phyloP scores from a whole-genome alignment of 169 alveolate genomes.

The Plasmodium billcollinsi region DNA sequence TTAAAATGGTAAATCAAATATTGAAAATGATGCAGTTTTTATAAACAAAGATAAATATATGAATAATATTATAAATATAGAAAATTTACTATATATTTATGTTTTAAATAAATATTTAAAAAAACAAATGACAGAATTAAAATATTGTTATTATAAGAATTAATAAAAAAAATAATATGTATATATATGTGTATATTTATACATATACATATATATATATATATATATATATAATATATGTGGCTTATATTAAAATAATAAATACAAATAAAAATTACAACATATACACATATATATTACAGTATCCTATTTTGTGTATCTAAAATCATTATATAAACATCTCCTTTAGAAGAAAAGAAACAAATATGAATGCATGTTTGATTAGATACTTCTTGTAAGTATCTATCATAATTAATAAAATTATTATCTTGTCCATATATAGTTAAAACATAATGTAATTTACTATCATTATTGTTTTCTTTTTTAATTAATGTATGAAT shows the following conservation, averaged over 20 bases:
- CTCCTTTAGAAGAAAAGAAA: slow-evolving; percentile 9
- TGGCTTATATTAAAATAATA: neutral
- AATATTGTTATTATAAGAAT: too few relatives aligned
- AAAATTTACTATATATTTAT: too few relatives aligned
- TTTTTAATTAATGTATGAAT: slow-evolving; percentile 20
- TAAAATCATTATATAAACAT: slow-evolving; percentile 14
- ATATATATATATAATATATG: slow-evolving; percentile 8
- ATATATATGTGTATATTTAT: too few relatives aligned
- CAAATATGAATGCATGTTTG: slow-evolving; percentile 32
- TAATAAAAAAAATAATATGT: too few relatives aligned
- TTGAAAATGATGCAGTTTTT: too few relatives aligned
- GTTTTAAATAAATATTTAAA: too few relatives aligned
- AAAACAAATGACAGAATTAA: too few relatives aligned
- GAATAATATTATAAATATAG: too few relatives aligned
- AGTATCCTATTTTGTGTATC: slow-evolving; percentile 22
- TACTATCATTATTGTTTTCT: neutral
- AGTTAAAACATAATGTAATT: slow-evolving; percentile 47
- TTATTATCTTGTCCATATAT: slow-evolving; percentile 30
- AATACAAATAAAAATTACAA: neutral
- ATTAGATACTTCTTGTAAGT: slow-evolving; percentile 42
- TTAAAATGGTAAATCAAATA: too few relatives aligned
- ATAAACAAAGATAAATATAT: too few relatives aligned
- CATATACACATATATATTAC: neutral
- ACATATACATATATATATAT: neutral
- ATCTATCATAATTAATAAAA: slow-evolving; percentile 55